A percentile compares a stretch with the other conserved stretches of the same genome.
Evolutionary conservation across 1,139 yeast genomes (phyloP).

Genomic region (Kurtzmaniella quercitrusa): DNA sequence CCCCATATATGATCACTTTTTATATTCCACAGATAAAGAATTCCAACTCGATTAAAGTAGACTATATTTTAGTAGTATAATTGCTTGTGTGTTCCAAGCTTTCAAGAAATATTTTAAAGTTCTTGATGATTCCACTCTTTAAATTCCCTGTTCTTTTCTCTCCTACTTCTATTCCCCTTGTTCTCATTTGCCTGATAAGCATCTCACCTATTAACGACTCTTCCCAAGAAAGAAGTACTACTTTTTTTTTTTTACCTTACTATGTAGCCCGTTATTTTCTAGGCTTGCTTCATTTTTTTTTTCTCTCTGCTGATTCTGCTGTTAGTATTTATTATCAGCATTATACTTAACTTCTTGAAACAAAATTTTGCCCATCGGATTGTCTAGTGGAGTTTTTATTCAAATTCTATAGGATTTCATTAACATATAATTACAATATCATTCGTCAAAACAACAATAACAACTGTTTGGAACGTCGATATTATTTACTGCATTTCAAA

Average conservation of each 20-base stretch:
- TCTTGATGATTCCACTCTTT: background rate
- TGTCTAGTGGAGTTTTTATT: background rate
- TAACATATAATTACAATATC: background rate
- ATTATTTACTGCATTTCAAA: no score
- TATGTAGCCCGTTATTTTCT: background rate
- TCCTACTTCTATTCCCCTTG: background rate
- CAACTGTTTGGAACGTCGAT: no score
- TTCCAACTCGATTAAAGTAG: no score
- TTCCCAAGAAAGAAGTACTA: background rate
- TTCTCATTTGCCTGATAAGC: constrained; percentile 2
- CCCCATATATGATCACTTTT: no score
- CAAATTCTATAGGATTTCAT: no score
- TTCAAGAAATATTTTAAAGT: no score
- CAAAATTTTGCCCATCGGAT: background rate
- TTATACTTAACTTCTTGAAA: background rate
- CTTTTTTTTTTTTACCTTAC: background rate
- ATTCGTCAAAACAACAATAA: background rate
- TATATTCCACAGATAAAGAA: no score
- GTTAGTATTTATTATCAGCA: background rate
- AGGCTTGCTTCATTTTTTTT: background rate
- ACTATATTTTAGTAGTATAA: no score
- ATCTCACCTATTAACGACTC: background rate
- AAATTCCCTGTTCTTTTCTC: background rate
- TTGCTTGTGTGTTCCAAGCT: no score
- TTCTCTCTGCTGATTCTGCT: background rate